phyloP scores from a whole-genome alignment of 805 yeast species.

The Scheffersomyces stipitis region DNA sequence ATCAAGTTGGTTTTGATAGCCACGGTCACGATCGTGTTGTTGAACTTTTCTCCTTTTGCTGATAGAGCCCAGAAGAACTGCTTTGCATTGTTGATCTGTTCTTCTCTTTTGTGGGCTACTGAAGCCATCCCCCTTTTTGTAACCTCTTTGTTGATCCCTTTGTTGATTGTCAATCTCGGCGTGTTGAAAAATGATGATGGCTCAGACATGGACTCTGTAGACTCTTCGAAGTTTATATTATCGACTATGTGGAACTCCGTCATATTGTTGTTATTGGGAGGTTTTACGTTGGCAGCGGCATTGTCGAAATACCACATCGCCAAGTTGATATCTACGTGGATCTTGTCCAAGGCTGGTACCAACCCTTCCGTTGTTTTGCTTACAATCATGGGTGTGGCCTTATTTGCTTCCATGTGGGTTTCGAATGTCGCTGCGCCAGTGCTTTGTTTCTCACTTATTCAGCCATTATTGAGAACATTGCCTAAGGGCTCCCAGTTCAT shows the following conservation, averaged over 20 bases:
- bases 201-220: slow-evolving; percentile 40
- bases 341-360: slow-evolving; percentile 50
- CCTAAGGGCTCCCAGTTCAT: slow-evolving; percentile 42
- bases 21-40: slow-evolving; percentile 42
- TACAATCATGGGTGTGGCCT: slow-evolving; percentile 50
- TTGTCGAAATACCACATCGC: slow-evolving; percentile 55
- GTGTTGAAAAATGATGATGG: slow-evolving; percentile 62
- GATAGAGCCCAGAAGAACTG: slow-evolving; percentile 45
- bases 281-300: slow-evolving; percentile 56
- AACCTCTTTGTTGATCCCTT: slow-evolving; percentile 81
- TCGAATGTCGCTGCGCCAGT: slow-evolving; percentile 60
- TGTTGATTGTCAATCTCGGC: slow-evolving; percentile 70
- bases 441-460: slow-evolving; percentile 50
- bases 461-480: slow-evolving; percentile 46
- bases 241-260: slow-evolving; percentile 56
- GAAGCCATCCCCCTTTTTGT: slow-evolving; percentile 91
- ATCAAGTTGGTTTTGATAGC: slow-evolving; percentile 49
- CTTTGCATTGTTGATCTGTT: slow-evolving; percentile 75
- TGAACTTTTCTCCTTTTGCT: slow-evolving; percentile 31
- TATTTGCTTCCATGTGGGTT: slow-evolving; percentile 58
- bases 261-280: slow-evolving; percentile 51
- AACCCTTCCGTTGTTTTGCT: slow-evolving; percentile 48
- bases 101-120: slow-evolving; percentile 93
- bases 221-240: slow-evolving; percentile 45
- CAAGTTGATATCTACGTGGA: slow-evolving; percentile 48